Percentiles rank a stretch among this genome's conserved stretches.
Conservation (phyloP, 768 basidiomycete species). For the Suillus decipiens region DNA sequence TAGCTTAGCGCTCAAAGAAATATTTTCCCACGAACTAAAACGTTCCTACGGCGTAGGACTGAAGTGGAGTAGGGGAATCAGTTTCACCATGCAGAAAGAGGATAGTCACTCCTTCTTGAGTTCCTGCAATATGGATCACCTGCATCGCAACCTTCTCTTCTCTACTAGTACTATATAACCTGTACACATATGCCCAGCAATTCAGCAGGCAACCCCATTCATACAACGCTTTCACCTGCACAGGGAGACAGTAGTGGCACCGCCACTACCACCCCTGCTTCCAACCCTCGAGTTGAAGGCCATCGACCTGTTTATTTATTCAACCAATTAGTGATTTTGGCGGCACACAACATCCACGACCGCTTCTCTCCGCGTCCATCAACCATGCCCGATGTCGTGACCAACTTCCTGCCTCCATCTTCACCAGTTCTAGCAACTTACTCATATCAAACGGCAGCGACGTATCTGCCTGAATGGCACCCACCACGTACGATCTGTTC, state of each 20-base stretch:
- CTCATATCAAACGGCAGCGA: slow-evolving; percentile 38
- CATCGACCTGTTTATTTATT: background rate
- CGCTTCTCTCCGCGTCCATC: slow-evolving; percentile 10
- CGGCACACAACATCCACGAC: background rate
- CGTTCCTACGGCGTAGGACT: no score
- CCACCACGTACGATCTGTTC: slow-evolving; percentile 44
- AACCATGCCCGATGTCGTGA: slow-evolving; percentile 42
- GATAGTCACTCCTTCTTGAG: background rate
- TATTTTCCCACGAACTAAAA: no score
- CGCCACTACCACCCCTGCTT: background rate
- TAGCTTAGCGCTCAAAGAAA: no score
- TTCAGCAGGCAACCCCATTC: background rate
- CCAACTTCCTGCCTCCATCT: slow-evolving; percentile 45
- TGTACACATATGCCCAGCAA: background rate
- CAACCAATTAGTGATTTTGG: background rate
- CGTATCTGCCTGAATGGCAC: slow-evolving; percentile 42
- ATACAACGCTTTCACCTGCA: background rate
- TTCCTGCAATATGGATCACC: background rate
- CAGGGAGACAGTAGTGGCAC: background rate
- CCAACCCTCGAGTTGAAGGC: background rate
- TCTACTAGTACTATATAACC: background rate
- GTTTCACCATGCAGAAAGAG: background rate
- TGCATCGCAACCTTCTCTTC: background rate
- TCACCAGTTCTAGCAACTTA: slow-evolving; percentile 37
- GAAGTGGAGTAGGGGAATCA: no score